Conservation (phyloP, 1,284 basidiomycete genomes). For the Rhodotorula sp. region DNA sequence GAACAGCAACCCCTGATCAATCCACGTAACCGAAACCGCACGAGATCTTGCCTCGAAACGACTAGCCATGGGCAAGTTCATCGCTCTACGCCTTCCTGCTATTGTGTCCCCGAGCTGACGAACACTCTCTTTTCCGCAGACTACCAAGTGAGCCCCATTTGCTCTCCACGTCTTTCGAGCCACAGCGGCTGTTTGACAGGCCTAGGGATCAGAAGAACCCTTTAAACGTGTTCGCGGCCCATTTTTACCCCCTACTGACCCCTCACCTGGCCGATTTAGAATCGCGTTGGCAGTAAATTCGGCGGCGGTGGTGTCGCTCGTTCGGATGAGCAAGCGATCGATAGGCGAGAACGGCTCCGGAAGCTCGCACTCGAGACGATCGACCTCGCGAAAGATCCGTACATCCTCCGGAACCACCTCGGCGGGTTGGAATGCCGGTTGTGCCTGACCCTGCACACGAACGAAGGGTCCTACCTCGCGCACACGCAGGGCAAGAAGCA, state of each 20-base stretch:
- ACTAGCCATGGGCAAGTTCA: too few relatives aligned
- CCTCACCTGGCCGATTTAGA: slow-evolving; percentile 3
- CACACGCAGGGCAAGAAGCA: slow-evolving; percentile 99
- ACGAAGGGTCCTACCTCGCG: slow-evolving; percentile 97
- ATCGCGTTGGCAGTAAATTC: slow-evolving; percentile 61
- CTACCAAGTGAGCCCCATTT: too few relatives aligned
- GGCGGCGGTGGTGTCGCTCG: slow-evolving; percentile 86
- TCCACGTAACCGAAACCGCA: too few relatives aligned
- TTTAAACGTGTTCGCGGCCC: too few relatives aligned
- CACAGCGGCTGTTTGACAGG: too few relatives aligned
- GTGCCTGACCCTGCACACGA: slow-evolving; percentile 95
- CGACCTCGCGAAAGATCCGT: slow-evolving; percentile 96
- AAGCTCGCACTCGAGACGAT: slow-evolving; percentile 96
- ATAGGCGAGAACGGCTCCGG: slow-evolving; percentile 87
- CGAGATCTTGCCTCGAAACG: too few relatives aligned
- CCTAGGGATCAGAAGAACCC: too few relatives aligned
- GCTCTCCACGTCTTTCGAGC: too few relatives aligned
- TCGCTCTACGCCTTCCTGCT: too few relatives aligned
- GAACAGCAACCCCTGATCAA: too few relatives aligned
- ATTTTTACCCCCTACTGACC: neutral
- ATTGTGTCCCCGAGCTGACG: too few relatives aligned
- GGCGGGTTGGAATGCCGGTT: slow-evolving; percentile 96
- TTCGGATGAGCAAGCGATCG: slow-evolving; percentile 88
- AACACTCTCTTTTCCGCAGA: too few relatives aligned
- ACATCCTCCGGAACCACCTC: slow-evolving; percentile 96